These are phyloP conservation scores for Sarocladiaceae sp. DNA, from an alignment of 2,329 filamentous ascomycete species.

Conservation along the genomic window DNA sequence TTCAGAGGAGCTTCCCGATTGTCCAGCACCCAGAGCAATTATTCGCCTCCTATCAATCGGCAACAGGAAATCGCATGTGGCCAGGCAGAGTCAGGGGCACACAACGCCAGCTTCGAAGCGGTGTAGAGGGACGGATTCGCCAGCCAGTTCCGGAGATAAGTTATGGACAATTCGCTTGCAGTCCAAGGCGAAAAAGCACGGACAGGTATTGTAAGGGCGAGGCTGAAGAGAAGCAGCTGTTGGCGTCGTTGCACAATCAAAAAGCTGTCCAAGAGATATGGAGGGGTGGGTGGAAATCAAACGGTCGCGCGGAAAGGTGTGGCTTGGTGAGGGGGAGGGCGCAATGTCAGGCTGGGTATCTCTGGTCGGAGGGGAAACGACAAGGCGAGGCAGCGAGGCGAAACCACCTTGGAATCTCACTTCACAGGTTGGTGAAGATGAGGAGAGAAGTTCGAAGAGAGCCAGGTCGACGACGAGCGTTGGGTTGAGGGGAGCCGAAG, in stretches of 20 bases:
- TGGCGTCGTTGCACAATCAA: background rate
- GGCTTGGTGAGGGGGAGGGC: background rate
- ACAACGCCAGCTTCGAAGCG: background rate
- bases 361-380: conserved; percentile 4
- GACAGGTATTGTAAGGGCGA: background rate
- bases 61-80: background rate
- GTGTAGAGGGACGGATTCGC: background rate
- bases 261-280: background rate
- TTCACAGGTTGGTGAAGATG: background rate
- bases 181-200: too few relatives aligned
- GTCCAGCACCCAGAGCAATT: background rate
- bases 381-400: background rate
- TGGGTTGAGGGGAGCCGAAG: background rate
- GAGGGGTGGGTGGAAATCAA: conserved; percentile 6
- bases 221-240: background rate
- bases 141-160: background rate
- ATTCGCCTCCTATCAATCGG: conserved; percentile 2
- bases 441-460: too few relatives aligned
- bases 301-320: background rate
- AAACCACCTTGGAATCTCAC: too few relatives aligned
- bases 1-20: background rate
- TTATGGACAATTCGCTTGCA: too few relatives aligned
- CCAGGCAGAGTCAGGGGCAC: too few relatives aligned
- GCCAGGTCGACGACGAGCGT: background rate
- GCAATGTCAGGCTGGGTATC: conserved; percentile 1